Conservation (phyloP, 1,139 yeast genomes). For the Taphrina sp. region DNA sequence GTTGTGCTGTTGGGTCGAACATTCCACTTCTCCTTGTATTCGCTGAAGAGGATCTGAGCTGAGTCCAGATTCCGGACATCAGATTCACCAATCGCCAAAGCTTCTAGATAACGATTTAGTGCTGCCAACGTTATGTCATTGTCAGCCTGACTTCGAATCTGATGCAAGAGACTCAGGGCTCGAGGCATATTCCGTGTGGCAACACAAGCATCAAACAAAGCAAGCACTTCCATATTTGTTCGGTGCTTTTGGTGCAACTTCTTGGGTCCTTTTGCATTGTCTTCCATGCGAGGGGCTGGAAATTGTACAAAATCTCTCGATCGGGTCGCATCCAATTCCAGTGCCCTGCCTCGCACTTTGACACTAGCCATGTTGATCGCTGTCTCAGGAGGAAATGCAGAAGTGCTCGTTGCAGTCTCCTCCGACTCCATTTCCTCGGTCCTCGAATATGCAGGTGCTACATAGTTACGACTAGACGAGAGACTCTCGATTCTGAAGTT, state of each 20-base stretch:
- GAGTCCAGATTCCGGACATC: constrained; percentile 41
- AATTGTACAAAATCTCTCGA: not conserved
- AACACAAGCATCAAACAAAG: constrained; percentile 71
- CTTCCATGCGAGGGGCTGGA: constrained; percentile 10
- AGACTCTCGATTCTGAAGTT: too few species aligned
- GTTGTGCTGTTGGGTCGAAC: constrained; percentile 37
- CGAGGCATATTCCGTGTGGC: constrained; percentile 65
- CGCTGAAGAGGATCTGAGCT: constrained; percentile 40
- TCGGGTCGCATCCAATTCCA: not conserved
- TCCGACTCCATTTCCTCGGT: too few species aligned
- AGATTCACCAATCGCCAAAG: constrained; percentile 48
- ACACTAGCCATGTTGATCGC: not conserved
- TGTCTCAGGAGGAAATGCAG: constrained; percentile 5
- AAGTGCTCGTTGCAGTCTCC: not conserved
- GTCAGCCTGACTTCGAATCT: constrained; percentile 42
- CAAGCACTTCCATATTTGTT: constrained; percentile 22
- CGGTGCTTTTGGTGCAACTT: constrained; percentile 4
- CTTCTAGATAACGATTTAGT: constrained; percentile 53
- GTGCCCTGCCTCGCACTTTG: not conserved
- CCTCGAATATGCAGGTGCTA: too few species aligned
- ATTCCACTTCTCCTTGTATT: constrained; percentile 41
- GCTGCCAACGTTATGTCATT: constrained; percentile 47
- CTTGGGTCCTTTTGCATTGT: constrained; percentile 3
- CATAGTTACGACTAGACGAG: too few species aligned
- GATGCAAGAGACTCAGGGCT: constrained; percentile 48